Evolutionary conservation across 139 green algal species (phyloP).

Genomic region (Deuterostichococcus epilithicus): DNA sequence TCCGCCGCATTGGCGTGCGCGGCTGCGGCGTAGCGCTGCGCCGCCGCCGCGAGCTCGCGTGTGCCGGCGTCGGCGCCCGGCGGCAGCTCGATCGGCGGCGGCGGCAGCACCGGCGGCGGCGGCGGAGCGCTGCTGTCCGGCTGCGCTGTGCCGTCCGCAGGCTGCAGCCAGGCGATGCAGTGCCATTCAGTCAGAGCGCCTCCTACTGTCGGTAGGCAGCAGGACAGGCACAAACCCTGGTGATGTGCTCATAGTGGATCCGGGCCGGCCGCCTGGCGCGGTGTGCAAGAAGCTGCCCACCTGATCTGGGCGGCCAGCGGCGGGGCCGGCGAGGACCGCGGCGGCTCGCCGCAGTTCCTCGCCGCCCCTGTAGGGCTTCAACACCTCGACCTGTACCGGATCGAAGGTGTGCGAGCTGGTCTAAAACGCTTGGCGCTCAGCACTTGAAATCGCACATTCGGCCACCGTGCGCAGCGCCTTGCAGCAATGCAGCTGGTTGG

Average conservation of each 20-base stretch:
- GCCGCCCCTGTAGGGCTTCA: slow-evolving; percentile 50
- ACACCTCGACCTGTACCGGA: slow-evolving; percentile 30
- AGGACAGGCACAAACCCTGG: too few relatives aligned
- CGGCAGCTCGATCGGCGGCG: slow-evolving; percentile 6
- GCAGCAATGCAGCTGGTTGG: too few relatives aligned
- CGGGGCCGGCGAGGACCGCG: slow-evolving; percentile 39
- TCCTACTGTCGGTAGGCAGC: too few relatives aligned
- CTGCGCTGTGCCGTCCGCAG: not conserved
- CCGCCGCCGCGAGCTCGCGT: slow-evolving; percentile 47
- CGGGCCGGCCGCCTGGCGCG: too few relatives aligned
- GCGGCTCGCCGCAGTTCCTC: slow-evolving; percentile 52
- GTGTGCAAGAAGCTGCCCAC: not conserved
- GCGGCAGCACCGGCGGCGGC: not conserved
- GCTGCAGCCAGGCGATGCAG: not conserved
- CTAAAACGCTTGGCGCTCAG: too few relatives aligned
- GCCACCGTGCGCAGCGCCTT: too few relatives aligned
- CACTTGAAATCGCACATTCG: too few relatives aligned
- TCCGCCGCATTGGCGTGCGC: slow-evolving; percentile 10
- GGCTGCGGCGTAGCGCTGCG: slow-evolving; percentile 30
- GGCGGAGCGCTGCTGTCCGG: not conserved
- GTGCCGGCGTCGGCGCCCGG: slow-evolving; percentile 27
- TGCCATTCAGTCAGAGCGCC: too few relatives aligned
- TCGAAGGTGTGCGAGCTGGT: too few relatives aligned
- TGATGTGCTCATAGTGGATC: too few relatives aligned
- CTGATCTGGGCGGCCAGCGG: slow-evolving; percentile 2